phyloP scores from a whole-genome alignment of 2,329 filamentous ascomycete species.

The Ophiosphaerella korrae region DNA sequence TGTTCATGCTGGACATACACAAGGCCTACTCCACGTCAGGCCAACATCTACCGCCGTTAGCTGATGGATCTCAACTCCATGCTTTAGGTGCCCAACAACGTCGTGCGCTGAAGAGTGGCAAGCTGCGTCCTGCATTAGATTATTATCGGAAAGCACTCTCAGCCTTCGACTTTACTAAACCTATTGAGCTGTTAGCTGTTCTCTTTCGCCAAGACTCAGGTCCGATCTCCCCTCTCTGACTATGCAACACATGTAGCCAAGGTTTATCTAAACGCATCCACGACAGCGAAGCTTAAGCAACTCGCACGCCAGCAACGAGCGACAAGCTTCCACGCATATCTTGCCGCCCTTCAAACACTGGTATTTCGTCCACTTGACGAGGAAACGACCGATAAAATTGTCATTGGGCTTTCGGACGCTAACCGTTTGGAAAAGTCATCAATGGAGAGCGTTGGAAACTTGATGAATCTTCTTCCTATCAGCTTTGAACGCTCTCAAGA shows the following conservation, averaged over 20 bases:
- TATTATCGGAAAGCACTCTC: constrained; percentile 5
- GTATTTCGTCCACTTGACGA: constrained; percentile 22
- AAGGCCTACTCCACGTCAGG: constrained; percentile 45
- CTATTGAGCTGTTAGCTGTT: constrained; percentile 37
- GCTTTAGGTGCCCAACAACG: constrained; percentile 6
- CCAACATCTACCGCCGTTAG: constrained; percentile 13
- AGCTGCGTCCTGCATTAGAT: constrained; percentile 4
- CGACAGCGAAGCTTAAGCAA: not conserved
- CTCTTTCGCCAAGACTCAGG: constrained; percentile 13
- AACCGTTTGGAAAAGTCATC: constrained; percentile 43
- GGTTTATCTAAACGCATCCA: not conserved
- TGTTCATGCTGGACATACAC: constrained; percentile 54
- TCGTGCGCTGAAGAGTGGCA: constrained; percentile 4
- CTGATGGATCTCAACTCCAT: not conserved
- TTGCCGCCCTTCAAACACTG: constrained; percentile 47
- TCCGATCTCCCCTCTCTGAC: constrained; percentile 2
- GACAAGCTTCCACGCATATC: constrained; percentile 26
- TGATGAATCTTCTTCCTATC: constrained; percentile 58
- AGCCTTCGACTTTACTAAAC: constrained; percentile 4
- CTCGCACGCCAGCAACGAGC: not conserved
- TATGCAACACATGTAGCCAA: not conserved
- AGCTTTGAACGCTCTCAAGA: constrained; percentile 36
- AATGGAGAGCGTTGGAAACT: constrained; percentile 51
- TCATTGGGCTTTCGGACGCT: constrained; percentile 57
- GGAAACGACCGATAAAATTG: constrained; percentile 43